Evolutionary conservation across 2,329 filamentous ascomycete species (phyloP), one percentile per base, ranked within the genome.

Genomic region (Myriangium duriaei): DNA sequence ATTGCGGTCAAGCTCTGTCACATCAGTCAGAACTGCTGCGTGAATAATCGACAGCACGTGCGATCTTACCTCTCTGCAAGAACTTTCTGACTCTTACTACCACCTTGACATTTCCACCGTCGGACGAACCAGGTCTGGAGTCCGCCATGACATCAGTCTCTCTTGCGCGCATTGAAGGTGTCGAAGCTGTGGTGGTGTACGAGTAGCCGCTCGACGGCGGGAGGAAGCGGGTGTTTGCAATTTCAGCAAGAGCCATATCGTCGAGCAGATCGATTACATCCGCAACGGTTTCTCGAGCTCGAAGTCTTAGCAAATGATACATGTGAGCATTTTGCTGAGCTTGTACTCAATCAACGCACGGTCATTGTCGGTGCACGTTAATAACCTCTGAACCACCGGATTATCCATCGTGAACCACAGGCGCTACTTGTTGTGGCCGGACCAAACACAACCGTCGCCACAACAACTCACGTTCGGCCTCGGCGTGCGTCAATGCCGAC

Each of bases 1-100:
- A 39, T 77, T 72, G 53, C 81, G 76, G 39, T 92, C 75, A 51
- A 80, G 72, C 59, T 98, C 91, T 96, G 54, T 30, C 11, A 19
- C 11, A 29, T 24, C 21, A 7, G 29, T 60, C 37, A 61, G 51
- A 43, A 35, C 40, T 32, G 14, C 38, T 40, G n/a, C n/a, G n/a
- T n/a, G n/a, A n/a, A n/a, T n/a, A n/a, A n/a, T n/a, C n/a, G n/a
- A n/a, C n/a, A n/a, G n/a, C n/a, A n/a, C n/a, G 14, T 14, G 4
- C 5, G 2, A 28, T 15, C 43, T 11, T 49, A 65, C 64, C 64
- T 61, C 65, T 53, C 47, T 54, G 54, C 30, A 68, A 49, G 47
- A 67, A 67, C 36, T 62, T 64, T 42, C 65, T 53, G 43, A 65
- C 64, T 37, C 65, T 54, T 43, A 68, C 65, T 10, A 68, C 64